Conservation (phyloP, 2,329 filamentous ascomycete genomes). For the Fusarium papillatum region DNA sequence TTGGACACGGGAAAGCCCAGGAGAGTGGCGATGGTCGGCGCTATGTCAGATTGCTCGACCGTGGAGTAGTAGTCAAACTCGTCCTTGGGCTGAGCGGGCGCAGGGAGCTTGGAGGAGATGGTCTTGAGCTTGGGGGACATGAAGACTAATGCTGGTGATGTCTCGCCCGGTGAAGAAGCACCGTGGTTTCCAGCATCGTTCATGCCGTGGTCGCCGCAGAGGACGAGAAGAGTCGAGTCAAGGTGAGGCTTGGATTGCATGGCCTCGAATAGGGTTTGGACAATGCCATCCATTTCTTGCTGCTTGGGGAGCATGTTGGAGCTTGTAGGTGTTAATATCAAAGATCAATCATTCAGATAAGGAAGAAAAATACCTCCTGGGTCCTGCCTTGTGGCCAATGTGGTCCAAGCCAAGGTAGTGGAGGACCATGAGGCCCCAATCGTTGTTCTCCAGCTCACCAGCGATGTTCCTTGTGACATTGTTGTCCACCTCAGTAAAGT, state of each 20-base stretch:
- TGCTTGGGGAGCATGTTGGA: constrained; percentile 95
- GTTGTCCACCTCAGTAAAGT: constrained; percentile 97
- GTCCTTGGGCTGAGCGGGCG: constrained; percentile 71
- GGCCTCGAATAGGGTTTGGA: constrained; percentile 80
- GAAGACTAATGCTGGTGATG: constrained; percentile 92
- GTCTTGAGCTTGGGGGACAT: constrained; percentile 84
- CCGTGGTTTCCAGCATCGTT: constrained; percentile 98
- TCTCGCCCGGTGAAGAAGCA: constrained; percentile 93
- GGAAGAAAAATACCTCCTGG: constrained; percentile 71
- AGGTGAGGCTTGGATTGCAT: constrained; percentile 81
- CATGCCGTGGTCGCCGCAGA: constrained; percentile 99
- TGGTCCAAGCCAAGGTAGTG: constrained; percentile 98
- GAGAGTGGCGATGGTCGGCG: constrained; percentile 88
- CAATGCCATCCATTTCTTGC: constrained; percentile 90
- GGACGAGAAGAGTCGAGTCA: constrained; percentile 82
- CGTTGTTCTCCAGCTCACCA: constrained; percentile 78
- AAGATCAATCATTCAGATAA: background rate
- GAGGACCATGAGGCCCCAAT: constrained; percentile 95
- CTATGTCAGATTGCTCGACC: constrained; percentile 96
- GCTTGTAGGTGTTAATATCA: constrained; percentile 57
- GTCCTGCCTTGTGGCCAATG: constrained; percentile 96
- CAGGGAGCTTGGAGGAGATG: constrained; percentile 58
- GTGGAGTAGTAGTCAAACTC: constrained; percentile 88
- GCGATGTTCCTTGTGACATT: constrained; percentile 95
- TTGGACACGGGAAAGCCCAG: constrained; percentile 89